These are phyloP conservation scores for Lodderomyces pseudojiufengensis DNA, from an alignment of 1,139 yeast species.

Conservation along the genomic window DNA sequence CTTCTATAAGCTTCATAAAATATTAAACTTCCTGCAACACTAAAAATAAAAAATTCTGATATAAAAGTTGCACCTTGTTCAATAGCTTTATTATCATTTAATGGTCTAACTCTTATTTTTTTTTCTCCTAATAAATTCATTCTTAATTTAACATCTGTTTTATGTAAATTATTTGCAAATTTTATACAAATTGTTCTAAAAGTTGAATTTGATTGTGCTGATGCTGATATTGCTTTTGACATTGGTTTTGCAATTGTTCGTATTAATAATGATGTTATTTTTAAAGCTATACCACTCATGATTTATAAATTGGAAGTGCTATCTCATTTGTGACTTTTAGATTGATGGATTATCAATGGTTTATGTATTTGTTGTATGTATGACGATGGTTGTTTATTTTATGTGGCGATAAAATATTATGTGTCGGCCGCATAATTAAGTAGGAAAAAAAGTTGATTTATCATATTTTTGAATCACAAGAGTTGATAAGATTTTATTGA, in stretches of 20 bases:
- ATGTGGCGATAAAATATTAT: background rate
- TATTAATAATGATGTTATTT: conserved; percentile 69
- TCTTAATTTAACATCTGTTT: conserved; percentile 60
- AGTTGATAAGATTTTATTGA: too few species aligned
- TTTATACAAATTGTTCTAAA: conserved; percentile 62
- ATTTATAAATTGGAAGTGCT: too few species aligned
- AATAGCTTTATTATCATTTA: conserved; percentile 80
- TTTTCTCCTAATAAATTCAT: conserved; percentile 62
- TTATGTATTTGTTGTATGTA: too few species aligned
- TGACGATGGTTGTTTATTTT: too few species aligned
- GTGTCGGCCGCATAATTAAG: too few species aligned
- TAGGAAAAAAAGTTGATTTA: too few species aligned
- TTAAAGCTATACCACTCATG: conserved; percentile 63
- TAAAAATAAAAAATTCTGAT: conserved; percentile 72
- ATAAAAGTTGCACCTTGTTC: conserved; percentile 80
- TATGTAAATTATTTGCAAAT: conserved; percentile 73
- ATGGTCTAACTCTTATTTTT: conserved; percentile 61
- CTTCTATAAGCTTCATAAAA: conserved; percentile 70
- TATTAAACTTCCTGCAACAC: conserved; percentile 78
- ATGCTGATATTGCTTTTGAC: conserved; percentile 66
- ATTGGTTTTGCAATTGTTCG: conserved; percentile 82
- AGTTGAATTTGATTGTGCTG: conserved; percentile 69
- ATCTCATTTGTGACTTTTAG: background rate
- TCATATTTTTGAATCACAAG: too few species aligned
- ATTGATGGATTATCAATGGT: conserved; percentile 1